These are phyloP conservation scores for Hygrophila difformis DNA, from an alignment of 257 asterid genomes.

Conservation along the genomic window DNA sequence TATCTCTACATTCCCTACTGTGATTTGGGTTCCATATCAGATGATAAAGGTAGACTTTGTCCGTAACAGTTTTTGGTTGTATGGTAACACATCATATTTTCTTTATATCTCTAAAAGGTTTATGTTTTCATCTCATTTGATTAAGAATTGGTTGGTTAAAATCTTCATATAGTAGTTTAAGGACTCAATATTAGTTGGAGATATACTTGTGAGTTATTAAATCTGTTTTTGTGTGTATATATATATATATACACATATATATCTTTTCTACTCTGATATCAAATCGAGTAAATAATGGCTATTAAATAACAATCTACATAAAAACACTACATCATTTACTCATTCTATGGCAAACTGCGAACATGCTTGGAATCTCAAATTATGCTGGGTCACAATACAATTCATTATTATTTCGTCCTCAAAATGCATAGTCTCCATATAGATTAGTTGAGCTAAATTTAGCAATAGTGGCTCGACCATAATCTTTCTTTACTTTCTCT, in stretches of 20 bases:
- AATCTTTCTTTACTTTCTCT: constrained; percentile 12
- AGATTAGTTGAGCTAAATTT: not conserved
- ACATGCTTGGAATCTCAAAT: not conserved
- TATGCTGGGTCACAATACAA: constrained; percentile 5
- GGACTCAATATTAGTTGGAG: not conserved
- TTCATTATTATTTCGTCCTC: not conserved
- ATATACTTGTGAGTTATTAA: not conserved
- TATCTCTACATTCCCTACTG: constrained; percentile 67
- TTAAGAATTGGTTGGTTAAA: not conserved
- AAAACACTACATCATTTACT: not conserved
- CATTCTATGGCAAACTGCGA: not conserved
- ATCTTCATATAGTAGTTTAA: not conserved
- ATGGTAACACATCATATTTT: not conserved
- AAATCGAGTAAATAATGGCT: not conserved
- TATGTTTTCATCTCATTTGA: not conserved
- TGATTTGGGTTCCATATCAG: constrained; percentile 41
- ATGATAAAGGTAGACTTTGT: constrained; percentile 47
- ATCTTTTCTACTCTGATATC: not conserved
- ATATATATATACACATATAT: too few species aligned
- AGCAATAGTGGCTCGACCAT: constrained; percentile 6
- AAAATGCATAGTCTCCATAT: not conserved
- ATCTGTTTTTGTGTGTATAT: too few species aligned
- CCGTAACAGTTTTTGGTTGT: constrained; percentile 10
- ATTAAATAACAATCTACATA: not conserved
- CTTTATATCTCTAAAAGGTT: not conserved